Evolutionary conservation across 768 basidiomycete species (phyloP), one percentile per base, ranked within the genome.

Genomic region (Phanerochaete sordida): DNA sequence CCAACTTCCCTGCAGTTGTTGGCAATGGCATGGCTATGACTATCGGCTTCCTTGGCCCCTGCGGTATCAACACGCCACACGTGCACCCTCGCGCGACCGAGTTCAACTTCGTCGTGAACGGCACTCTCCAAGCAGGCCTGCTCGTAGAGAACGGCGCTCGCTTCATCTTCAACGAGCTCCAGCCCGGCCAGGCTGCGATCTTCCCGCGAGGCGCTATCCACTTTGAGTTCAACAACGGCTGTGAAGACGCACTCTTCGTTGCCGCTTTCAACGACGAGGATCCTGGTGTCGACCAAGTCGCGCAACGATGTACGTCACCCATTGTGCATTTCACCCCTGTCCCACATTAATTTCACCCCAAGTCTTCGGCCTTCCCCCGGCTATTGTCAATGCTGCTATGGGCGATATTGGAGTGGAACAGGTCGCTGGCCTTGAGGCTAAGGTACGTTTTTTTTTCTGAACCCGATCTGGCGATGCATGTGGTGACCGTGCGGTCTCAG

Each of bases 51-150:
- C 61, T 72, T 13, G 70, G 68, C 28, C 71, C 72, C 2, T 73
- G 72, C 57, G 70, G 69, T 15, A 61, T 69, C 65, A 73, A 74
- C 67, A 74, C 72, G 6, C 74, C 74, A 12, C 74, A 75, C 60
- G 66, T 64, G 2, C 74, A 74, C 53, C 72, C 72, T 5, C 73
- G 73, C 28, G 74, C 73, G 21, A 70, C 70, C 30, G 73, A 75
- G 65, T 63, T 75, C 43, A 60, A 70, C 59, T 72, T 69, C 60
- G 62, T 65, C 35, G 60, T 72, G 50, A 68, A 73, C 49, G 71
- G 71, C 23, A 65, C 69, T 45, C 37, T 72, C 13, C 53, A 55
- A 1, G 61, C 60, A 35, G 70, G 72, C 44, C 61, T 71, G 56
- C 56, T 73, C 28, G 61, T 62, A 5, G 72, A 73, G 59, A 73